Percentiles rank a stretch among this genome's conserved stretches.
Evolutionary conservation across 768 basidiomycete genomes (phyloP).

Genomic region (Collybia mongolica): DNA sequence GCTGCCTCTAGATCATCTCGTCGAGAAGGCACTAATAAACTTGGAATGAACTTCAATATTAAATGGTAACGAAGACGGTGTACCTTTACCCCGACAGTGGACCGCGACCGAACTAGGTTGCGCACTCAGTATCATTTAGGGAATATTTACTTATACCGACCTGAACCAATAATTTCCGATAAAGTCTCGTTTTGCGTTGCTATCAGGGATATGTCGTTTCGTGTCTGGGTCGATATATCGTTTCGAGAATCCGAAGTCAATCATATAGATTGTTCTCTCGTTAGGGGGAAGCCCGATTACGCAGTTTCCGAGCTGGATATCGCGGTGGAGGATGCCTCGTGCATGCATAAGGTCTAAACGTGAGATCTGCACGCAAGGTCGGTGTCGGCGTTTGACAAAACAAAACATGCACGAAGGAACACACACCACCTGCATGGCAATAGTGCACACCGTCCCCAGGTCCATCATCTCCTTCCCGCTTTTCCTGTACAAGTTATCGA

Average conservation of each 20-base stretch:
- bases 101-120: slow-evolving; percentile 59
- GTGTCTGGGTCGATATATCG: slow-evolving; percentile 68
- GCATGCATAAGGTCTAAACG: slow-evolving; percentile 77
- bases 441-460: slow-evolving; percentile 67
- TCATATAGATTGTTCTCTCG: slow-evolving; percentile 70
- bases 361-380: slow-evolving; percentile 47
- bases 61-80: slow-evolving; percentile 11
- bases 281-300: slow-evolving; percentile 61
- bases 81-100: slow-evolving; percentile 76
- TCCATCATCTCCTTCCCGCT: slow-evolving; percentile 56
- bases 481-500: slow-evolving; percentile 58
- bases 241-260: slow-evolving; percentile 85
- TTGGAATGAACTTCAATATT: neutral
- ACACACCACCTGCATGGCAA: slow-evolving; percentile 76
- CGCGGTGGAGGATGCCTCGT: slow-evolving; percentile 71
- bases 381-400: slow-evolving; percentile 6
- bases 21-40: slow-evolving; percentile 64
- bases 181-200: slow-evolving; percentile 66
- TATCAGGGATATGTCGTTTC: slow-evolving; percentile 69
- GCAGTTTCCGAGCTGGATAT: slow-evolving; percentile 80
- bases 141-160: slow-evolving; percentile 22
- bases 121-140: neutral
- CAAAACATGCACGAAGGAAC: neutral
- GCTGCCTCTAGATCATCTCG: slow-evolving; percentile 78
- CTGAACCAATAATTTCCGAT: slow-evolving; percentile 87